A percentile compares a stretch with the other conserved stretches of the same genome.
phyloP scores from a whole-genome alignment of 768 basidiomycete species.

The Agaricus blazei region DNA sequence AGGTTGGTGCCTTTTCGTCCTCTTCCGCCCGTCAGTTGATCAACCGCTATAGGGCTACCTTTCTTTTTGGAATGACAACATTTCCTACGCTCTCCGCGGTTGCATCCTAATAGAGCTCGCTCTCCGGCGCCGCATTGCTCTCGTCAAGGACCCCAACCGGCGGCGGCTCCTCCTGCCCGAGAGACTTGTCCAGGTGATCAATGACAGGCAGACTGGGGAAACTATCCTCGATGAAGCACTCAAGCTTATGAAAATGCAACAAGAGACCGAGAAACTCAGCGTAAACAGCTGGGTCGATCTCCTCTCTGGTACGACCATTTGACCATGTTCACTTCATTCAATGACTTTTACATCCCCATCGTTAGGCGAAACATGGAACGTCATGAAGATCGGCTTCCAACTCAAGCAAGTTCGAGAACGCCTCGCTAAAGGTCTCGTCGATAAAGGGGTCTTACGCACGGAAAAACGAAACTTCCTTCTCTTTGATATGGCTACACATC shows the following conservation, averaged over 20 bases:
- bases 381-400: conserved; percentile 99
- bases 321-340: neutral
- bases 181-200: conserved; percentile 85
- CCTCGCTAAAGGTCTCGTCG: conserved; percentile 93
- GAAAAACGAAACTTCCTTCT: conserved; percentile 98
- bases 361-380: conserved; percentile 98
- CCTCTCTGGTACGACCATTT: conserved; percentile 67
- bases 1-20: conserved; percentile 43
- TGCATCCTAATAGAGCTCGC: conserved; percentile 98
- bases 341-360: neutral
- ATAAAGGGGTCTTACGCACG: conserved; percentile 98
- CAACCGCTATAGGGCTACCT: conserved; percentile 62
- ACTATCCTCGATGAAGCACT: conserved; percentile 94
- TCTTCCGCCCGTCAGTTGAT: neutral
- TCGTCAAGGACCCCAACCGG: conserved; percentile 80
- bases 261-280: conserved; percentile 67
- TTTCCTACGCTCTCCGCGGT: conserved; percentile 96
- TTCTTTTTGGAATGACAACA: conserved; percentile 99
- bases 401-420: conserved; percentile 98
- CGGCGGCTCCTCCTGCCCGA: conserved; percentile 73
- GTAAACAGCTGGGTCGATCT: conserved; percentile 95
- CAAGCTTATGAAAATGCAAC: conserved; percentile 88
- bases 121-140: conserved; percentile 87
- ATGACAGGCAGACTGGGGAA: conserved; percentile 91
- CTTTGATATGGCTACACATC: conserved; percentile 99